Evolutionary conservation across 768 basidiomycete species (phyloP).

Genomic region (Infundibulicybe gibba): DNA sequence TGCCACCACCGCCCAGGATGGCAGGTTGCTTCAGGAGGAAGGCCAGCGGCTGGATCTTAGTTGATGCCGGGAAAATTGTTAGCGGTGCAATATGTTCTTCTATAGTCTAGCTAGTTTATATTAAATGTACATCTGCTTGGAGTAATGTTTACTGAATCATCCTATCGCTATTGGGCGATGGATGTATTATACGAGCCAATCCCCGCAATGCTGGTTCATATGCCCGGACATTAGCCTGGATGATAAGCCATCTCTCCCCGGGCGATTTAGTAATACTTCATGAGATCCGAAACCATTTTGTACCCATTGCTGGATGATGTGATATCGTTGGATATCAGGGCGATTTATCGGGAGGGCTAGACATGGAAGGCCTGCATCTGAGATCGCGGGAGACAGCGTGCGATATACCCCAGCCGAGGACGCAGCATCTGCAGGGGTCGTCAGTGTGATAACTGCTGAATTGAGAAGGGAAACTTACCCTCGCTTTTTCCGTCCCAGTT

Average conservation of each 20-base stretch:
- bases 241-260: no score
- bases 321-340: conserved; percentile 1
- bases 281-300: not conserved
- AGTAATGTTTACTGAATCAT: no score
- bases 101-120: no score
- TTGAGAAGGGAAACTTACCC: conserved; percentile 18
- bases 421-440: conserved; percentile 20
- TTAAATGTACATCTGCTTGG: not conserved
- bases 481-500: conserved; percentile 40
- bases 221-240: no score
- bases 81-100: no score
- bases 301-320: not conserved
- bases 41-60: conserved; percentile 12
- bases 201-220: not conserved
- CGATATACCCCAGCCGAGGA: conserved; percentile 28
- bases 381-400: conserved; percentile 19
- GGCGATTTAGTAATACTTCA: not conserved
- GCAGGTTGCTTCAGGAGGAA: conserved; percentile 6
- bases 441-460: conserved; percentile 5
- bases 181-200: not conserved
- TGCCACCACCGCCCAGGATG: conserved; percentile 21
- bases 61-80: not conserved
- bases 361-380: conserved; percentile 17
- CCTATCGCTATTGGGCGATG: not conserved
- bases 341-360: conserved; percentile 7